phyloP scores from a whole-genome alignment of 805 yeast species.

The Brettanomyces naardenensis region DNA sequence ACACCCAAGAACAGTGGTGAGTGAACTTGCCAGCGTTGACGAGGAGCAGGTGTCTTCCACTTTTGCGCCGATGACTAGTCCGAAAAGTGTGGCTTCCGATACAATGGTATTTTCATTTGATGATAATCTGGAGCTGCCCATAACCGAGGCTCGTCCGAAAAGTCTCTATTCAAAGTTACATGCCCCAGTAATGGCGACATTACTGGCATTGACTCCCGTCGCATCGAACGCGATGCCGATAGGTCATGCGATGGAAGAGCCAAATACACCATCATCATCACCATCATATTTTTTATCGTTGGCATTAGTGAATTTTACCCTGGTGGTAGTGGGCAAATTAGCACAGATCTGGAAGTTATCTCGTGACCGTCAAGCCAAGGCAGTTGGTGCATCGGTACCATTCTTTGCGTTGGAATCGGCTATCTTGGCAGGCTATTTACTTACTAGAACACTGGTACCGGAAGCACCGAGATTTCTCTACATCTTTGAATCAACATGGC shows the following conservation, averaged over 20 bases:
- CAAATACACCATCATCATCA: not conserved
- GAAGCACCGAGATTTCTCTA: not conserved
- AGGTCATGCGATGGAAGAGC: too few species aligned
- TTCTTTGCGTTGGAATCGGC: not conserved
- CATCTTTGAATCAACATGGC: slow-evolving; percentile 1
- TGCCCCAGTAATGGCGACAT: slow-evolving; percentile 25
- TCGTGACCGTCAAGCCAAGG: not conserved
- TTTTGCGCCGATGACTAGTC: too few species aligned
- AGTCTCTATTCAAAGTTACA: too few species aligned
- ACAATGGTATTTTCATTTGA: slow-evolving; percentile 1
- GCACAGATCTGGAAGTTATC: not conserved
- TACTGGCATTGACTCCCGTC: slow-evolving; percentile 24
- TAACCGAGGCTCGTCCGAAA: too few species aligned
- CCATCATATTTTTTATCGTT: not conserved
- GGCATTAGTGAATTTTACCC: not conserved
- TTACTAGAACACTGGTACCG: not conserved
- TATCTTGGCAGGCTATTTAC: not conserved
- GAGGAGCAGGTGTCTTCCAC: too few species aligned
- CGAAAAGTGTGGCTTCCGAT: slow-evolving; percentile 3
- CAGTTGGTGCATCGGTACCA: not conserved
- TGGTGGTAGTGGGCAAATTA: not conserved
- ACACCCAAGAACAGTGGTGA: too few species aligned
- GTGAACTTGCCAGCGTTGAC: too few species aligned
- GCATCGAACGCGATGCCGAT: slow-evolving; percentile 17
- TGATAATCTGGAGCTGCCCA: not conserved